Base-by-base conservation (phyloP, 139 green algal genomes). In the Volvox reticuliferus region DNA sequence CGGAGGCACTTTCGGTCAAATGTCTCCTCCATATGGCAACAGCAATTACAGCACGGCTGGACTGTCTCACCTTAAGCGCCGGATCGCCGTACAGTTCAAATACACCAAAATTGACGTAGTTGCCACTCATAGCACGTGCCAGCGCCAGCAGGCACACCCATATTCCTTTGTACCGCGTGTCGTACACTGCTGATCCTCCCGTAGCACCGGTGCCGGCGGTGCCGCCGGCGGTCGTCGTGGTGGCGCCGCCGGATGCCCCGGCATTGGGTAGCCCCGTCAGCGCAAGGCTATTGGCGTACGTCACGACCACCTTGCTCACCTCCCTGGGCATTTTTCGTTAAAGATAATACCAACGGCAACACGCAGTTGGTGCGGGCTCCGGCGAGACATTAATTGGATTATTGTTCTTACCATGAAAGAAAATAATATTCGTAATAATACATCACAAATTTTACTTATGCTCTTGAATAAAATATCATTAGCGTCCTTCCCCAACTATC, bases 41-140 rank as follows among this genome's bases (percentile, higher is more conserved):
- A 55, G 44, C 9, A 14, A 55, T 55, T 55, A 55, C 44, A 55
- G 44, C 44, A 55, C 9, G 44, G 44, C 44, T 9, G 44, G 44
- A 55, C 5, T 55, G 44, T 55, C 88, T 20, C 61, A 96, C 96
- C 94, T 96, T 97, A 28, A 99, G 95, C 13, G 98, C 97, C 0
- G 95, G 93, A 93, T 99, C 98, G 1, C 97, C 97, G 92, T 99
- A 99, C 3, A 99, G 96, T 44, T 99, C 98, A 96, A 99, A 99
- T 20, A 99, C 98, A 0, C 98, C 98, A 96, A 99, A 99, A 93
- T 99, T 99, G 87, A 99, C 98, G 94, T 99, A 99, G 87, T 98
- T 98, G 91, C 98, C 98, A 79, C 91, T 96, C 91, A 99, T 96
- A 0, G 97, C 97, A 32, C 97, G 94, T 20, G 95, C 93, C 63